A percentile compares a stretch with the other conserved stretches of the same genome.
These are phyloP conservation scores for Tulasnella sp. DNA, from an alignment of 768 basidiomycete genomes.

Conservation along the genomic window DNA sequence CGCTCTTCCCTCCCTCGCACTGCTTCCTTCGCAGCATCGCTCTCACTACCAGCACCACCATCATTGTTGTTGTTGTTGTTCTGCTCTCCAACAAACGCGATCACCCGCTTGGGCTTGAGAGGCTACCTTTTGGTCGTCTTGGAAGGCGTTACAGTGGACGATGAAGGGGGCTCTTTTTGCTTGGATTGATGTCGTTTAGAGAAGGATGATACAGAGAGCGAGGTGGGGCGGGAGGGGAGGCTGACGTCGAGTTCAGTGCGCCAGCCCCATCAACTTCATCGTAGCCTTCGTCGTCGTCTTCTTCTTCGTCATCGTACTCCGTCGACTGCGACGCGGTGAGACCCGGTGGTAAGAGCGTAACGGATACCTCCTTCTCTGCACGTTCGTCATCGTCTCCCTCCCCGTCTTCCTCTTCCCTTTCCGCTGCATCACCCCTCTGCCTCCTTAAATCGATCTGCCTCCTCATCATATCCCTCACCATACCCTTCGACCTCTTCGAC, in stretches of 20 bases:
- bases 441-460: constrained; percentile 20
- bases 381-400: background rate
- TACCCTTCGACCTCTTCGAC: constrained; percentile 33
- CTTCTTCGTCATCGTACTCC: constrained; percentile 8
- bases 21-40: constrained; percentile 28
- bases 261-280: constrained; percentile 24
- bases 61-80: background rate
- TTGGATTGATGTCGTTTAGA: background rate
- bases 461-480: constrained; percentile 29
- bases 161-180: background rate
- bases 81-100: constrained; percentile 15
- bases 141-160: constrained; percentile 48
- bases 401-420: background rate
- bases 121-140: constrained; percentile 62
- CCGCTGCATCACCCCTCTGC: too few species aligned
- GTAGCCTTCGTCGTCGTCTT: constrained; percentile 24
- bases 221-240: constrained; percentile 28
- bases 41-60: constrained; percentile 26
- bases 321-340: background rate
- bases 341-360: background rate
- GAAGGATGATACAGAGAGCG: constrained; percentile 30
- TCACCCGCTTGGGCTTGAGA: constrained; percentile 7
- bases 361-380: background rate
- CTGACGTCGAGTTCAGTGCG: constrained; percentile 20
- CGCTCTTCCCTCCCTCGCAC: constrained; percentile 24